Evolutionary conservation across 2,329 filamentous ascomycete genomes (phyloP).

Genomic region (Rhexocercosporidium sp.): DNA sequence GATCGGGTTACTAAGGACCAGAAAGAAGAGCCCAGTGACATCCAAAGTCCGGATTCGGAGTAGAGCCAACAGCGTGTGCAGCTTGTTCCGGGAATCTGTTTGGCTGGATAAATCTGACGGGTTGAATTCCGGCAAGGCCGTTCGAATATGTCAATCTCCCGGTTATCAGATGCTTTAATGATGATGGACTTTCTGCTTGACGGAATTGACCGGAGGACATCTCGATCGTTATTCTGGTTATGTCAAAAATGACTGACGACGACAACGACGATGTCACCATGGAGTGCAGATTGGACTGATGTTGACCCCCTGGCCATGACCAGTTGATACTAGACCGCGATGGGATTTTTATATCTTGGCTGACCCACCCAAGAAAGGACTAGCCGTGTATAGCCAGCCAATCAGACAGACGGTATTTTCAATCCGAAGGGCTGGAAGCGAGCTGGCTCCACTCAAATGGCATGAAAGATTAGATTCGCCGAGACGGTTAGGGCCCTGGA

Average conservation of each 20-base stretch:
- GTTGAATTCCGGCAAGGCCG: neutral
- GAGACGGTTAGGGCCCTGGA: neutral
- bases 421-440: neutral
- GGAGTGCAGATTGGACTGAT: neutral
- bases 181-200: too few relatives aligned
- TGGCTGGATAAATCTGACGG: slow-evolving; percentile 2
- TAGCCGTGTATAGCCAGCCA: neutral
- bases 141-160: neutral
- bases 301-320: neutral
- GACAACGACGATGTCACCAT: neutral
- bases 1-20: neutral
- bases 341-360: slow-evolving; percentile 7
- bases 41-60: neutral
- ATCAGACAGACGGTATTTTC: neutral
- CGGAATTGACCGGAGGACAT: neutral
- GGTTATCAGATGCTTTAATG: neutral
- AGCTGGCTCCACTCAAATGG: neutral
- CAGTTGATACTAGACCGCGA: neutral
- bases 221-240: neutral
- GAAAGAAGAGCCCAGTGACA: neutral
- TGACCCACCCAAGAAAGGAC: neutral
- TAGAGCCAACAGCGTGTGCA: neutral
- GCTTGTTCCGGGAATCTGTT: neutral
- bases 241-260: neutral
- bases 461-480: slow-evolving; percentile 4